Evolutionary conservation across 2,329 filamentous ascomycete genomes (phyloP).

Genomic region (Tolypocladium guangdongense): DNA sequence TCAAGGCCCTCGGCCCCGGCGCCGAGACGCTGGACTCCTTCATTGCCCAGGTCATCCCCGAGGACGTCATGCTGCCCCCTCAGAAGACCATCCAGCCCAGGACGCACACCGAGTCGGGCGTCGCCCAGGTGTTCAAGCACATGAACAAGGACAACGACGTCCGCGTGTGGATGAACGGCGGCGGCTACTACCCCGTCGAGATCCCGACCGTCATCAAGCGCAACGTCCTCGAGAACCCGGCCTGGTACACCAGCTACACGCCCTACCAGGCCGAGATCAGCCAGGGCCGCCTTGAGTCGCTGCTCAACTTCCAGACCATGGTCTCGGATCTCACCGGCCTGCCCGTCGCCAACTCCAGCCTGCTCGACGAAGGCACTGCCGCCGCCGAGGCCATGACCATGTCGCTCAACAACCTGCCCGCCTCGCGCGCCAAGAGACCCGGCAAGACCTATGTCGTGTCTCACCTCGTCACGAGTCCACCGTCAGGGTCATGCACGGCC

Average conservation of each 20-base stretch:
- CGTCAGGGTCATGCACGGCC: conserved; percentile 69
- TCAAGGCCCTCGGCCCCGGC: conserved; percentile 66
- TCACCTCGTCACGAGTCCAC: conserved; percentile 77
- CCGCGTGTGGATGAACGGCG: conserved; percentile 65
- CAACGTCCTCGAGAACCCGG: conserved; percentile 85
- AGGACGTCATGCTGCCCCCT: conserved; percentile 50
- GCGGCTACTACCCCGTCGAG: conserved; percentile 79
- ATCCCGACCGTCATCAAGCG: conserved; percentile 85
- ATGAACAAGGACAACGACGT: conserved; percentile 24
- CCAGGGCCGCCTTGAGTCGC: conserved; percentile 81
- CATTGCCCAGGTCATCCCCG: conserved; percentile 71
- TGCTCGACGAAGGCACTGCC: conserved; percentile 84
- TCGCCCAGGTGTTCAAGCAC: conserved; percentile 21
- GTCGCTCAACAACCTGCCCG: conserved; percentile 65
- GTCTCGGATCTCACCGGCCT: conserved; percentile 80
- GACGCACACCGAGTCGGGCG: conserved; percentile 35
- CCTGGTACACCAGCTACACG: conserved; percentile 97
- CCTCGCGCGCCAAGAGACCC: conserved; percentile 58
- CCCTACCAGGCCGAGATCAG: conserved; percentile 97
- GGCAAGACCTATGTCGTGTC: conserved; percentile 81
- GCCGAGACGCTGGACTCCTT: conserved; percentile 69
- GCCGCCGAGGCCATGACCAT: conserved; percentile 95
- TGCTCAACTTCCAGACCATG: conserved; percentile 93
- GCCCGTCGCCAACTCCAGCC: conserved; percentile 79
- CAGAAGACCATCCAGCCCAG: conserved; percentile 31